These are phyloP conservation scores for Calonectria naviculata DNA, from an alignment of 2,329 filamentous ascomycete genomes.

Conservation along the genomic window DNA sequence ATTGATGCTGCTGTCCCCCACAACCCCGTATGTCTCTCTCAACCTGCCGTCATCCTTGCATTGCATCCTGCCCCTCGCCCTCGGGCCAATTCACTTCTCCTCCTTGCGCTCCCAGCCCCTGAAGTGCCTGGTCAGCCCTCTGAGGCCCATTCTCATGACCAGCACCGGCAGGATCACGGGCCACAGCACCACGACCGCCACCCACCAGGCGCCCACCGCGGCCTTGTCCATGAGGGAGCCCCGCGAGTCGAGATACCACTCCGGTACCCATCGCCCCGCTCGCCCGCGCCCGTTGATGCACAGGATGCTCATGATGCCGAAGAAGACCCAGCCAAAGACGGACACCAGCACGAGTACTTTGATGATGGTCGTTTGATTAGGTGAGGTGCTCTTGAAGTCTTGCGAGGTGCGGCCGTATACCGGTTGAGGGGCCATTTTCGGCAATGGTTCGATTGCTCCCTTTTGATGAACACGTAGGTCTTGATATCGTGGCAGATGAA, in stretches of 20 bases:
- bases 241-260: constrained; percentile 46
- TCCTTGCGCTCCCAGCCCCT: constrained; percentile 58
- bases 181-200: constrained; percentile 42
- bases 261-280: constrained; percentile 45
- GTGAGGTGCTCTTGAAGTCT: constrained; percentile 18
- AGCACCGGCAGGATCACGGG: constrained; percentile 75
- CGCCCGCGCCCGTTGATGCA: constrained; percentile 44
- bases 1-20: neutral
- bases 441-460: neutral
- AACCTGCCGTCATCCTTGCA: neutral
- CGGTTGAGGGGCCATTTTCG: neutral
- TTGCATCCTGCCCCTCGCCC: constrained; percentile 44
- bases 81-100: constrained; percentile 42
- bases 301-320: constrained; percentile 45
- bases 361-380: constrained; percentile 22
- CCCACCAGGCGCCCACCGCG: constrained; percentile 43
- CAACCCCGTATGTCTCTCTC: neutral
- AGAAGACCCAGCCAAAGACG: constrained; percentile 43
- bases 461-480: neutral
- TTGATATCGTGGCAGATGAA: neutral
- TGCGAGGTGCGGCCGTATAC: neutral
- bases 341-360: constrained; percentile 41
- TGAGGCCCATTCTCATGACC: constrained; percentile 74
- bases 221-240: constrained; percentile 33
- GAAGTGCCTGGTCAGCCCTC: constrained; percentile 44